Evolutionary conservation across 345 rosid genomes (phyloP), one percentile per base, ranked within the genome.

Genomic region (Cochlearia excelsa): DNA sequence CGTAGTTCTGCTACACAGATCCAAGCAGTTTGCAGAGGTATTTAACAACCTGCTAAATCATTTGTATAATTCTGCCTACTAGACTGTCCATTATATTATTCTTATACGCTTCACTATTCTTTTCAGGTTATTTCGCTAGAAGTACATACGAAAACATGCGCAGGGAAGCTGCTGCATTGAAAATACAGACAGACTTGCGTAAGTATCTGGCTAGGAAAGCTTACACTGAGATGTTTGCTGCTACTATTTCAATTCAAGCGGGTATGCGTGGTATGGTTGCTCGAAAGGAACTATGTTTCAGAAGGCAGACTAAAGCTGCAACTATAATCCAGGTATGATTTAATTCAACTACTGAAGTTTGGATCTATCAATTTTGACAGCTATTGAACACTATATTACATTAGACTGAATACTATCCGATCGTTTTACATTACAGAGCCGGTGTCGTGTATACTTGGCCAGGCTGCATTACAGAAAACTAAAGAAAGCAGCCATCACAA

Each of bases 211-310:
- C 96, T 68, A 85, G 79, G 78, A 90, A 84, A 79, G 72, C 81
- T 58, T 87, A 85, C 75, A 80, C 69, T 64, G 82, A 77, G 53
- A 26, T 80, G 73, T 74, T 56, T 51, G 75, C 72, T 37, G 78
- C 96, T 66, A 78, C 93, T 30, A 58, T 86, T 67, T 80, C 74
- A 45, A 77, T 94, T 74, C 97, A 94, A 70, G 71, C 83, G 8
- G 86, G 95, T 50, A 82, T 94, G 75, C 90, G 93, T 64, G 99
- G 97, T 69, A 90, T 90, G 92, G 90, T 75, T 77, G 85, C 95
- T 59, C 84, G 97, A 40, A 82, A 81, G 42, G 96, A 93, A 64
- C 66, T 87, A 37, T 79, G 67, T 47, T 81, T 82, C 80, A 85
- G 84, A 78, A 80, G 89, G 79, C 82, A 78, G 80, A 77, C 85